These are phyloP conservation scores for Trichosporon coremiiforme DNA, from an alignment of 1,284 basidiomycete species.

Conservation along the genomic window DNA sequence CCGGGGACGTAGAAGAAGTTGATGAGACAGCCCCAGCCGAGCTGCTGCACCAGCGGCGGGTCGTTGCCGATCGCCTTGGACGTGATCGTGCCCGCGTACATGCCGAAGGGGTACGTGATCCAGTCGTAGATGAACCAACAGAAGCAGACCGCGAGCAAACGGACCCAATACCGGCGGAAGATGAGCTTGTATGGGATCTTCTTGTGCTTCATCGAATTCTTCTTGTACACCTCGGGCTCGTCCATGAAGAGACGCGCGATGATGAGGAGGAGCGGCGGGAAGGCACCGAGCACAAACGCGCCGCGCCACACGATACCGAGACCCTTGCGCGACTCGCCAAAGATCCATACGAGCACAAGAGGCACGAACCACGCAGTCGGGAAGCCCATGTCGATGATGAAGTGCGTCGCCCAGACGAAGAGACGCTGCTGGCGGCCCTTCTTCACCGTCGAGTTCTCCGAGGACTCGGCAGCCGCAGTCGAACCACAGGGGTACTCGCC, in stretches of 20 bases:
- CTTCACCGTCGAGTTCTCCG: constrained; percentile 69
- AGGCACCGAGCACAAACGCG: constrained; percentile 78
- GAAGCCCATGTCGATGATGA: constrained; percentile 32
- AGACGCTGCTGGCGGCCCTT: constrained; percentile 80
- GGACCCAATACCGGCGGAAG: constrained; percentile 67
- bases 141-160: constrained; percentile 41
- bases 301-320: constrained; percentile 84
- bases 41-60: constrained; percentile 40
- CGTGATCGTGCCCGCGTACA: constrained; percentile 72
- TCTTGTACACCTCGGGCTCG: constrained; percentile 62
- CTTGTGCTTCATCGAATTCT: constrained; percentile 67
- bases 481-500: constrained; percentile 78
- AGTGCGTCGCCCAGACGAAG: constrained; percentile 61
- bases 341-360: constrained; percentile 83
- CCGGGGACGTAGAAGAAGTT: constrained; percentile 59
- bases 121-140: constrained; percentile 70
- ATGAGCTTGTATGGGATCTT: constrained; percentile 68
- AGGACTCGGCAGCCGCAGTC: constrained; percentile 75
- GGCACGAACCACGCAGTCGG: constrained; percentile 78
- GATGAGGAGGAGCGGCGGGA: constrained; percentile 76
- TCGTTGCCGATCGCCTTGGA: constrained; percentile 36
- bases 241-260: constrained; percentile 84
- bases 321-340: constrained; percentile 59
- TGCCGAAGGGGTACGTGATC: constrained; percentile 62
- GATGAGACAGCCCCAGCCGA: constrained; percentile 56